phyloP scores from a whole-genome alignment of 2,329 filamentous ascomycete species.

The Trichophyton benhamiae region DNA sequence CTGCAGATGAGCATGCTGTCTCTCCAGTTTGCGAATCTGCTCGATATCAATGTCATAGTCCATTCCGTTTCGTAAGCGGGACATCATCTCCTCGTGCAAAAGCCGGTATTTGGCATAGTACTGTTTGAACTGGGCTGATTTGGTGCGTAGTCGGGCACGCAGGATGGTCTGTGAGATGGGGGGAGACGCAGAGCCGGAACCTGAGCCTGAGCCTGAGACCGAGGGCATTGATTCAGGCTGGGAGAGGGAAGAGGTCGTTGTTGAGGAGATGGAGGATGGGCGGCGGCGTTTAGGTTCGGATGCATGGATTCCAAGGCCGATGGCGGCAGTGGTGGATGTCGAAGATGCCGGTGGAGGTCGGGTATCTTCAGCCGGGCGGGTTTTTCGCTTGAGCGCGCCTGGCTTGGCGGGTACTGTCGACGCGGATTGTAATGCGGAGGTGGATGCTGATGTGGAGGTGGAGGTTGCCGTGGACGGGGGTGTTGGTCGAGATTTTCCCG shows the following conservation, averaged over 20 bases:
- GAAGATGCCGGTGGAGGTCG: not conserved
- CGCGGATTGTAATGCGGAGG: not conserved
- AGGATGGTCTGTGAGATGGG: slow-evolving; percentile 26
- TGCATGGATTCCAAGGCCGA: slow-evolving; percentile 13
- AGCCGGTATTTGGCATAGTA: slow-evolving; percentile 47
- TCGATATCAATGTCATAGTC: slow-evolving; percentile 24
- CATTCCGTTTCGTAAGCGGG: slow-evolving; percentile 26
- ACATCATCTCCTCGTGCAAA: slow-evolving; percentile 40
- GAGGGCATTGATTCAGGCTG: not conserved
- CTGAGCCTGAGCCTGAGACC: not conserved
- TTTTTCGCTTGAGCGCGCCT: slow-evolving; percentile 33
- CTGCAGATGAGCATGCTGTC: slow-evolving; percentile 42
- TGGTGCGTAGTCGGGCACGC: slow-evolving; percentile 29
- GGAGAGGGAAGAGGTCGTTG: slow-evolving; percentile 1
- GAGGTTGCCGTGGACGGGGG: slow-evolving; percentile 13
- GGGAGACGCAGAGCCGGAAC: slow-evolving; percentile 30
- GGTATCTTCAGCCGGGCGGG: slow-evolving; percentile 20
- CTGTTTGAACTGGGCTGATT: slow-evolving; percentile 40
- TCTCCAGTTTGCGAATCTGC: slow-evolving; percentile 42
- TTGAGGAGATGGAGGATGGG: slow-evolving; percentile 26
- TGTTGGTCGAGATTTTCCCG: slow-evolving; percentile 14
- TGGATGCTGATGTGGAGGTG: slow-evolving; percentile 13
- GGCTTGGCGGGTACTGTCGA: slow-evolving; percentile 15
- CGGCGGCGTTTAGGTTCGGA: slow-evolving; percentile 21
- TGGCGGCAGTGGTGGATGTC: slow-evolving; percentile 7